Conservation (phyloP, 495 filamentous ascomycete species). For the Daldinia concentrica region DNA sequence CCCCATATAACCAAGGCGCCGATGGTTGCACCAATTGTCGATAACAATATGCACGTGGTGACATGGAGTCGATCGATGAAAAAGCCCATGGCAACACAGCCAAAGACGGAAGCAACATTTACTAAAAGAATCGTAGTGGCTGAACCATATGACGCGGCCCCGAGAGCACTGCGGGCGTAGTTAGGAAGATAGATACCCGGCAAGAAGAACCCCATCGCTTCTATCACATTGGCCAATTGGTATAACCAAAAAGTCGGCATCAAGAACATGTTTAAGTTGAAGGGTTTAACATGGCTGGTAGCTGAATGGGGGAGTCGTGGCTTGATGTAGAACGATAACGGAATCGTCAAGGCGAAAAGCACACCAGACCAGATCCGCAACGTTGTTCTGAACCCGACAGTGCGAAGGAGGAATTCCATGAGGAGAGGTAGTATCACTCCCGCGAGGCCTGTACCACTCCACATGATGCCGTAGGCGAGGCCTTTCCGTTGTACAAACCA, state of each 20-base stretch:
- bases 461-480: conserved; percentile 62
- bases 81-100: conserved; percentile 63
- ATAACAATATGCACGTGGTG: conserved; percentile 65
- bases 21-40: conserved; percentile 64
- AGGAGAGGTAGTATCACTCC: conserved; percentile 56
- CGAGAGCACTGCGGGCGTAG: conserved; percentile 52
- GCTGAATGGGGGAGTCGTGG: conserved; percentile 60
- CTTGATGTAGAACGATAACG: conserved; percentile 64
- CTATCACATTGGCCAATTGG: conserved; percentile 62
- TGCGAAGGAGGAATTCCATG: conserved; percentile 52
- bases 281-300: conserved; percentile 46
- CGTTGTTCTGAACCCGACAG: conserved; percentile 64
- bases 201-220: conserved; percentile 69
- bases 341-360: conserved; percentile 54
- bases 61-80: conserved; percentile 68
- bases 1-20: conserved; percentile 74
- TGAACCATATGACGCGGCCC: conserved; percentile 49
- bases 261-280: conserved; percentile 57
- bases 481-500: conserved; percentile 63
- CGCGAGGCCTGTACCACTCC: conserved; percentile 57
- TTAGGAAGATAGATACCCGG: conserved; percentile 69
- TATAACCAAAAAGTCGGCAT: conserved; percentile 59
- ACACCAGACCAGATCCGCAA: conserved; percentile 57
- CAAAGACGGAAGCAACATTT: conserved; percentile 64
- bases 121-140: conserved; percentile 64